Base-by-base conservation (phyloP, 1,284 basidiomycete species). In the Cutaneotrichosporon cyanovorans region DNA sequence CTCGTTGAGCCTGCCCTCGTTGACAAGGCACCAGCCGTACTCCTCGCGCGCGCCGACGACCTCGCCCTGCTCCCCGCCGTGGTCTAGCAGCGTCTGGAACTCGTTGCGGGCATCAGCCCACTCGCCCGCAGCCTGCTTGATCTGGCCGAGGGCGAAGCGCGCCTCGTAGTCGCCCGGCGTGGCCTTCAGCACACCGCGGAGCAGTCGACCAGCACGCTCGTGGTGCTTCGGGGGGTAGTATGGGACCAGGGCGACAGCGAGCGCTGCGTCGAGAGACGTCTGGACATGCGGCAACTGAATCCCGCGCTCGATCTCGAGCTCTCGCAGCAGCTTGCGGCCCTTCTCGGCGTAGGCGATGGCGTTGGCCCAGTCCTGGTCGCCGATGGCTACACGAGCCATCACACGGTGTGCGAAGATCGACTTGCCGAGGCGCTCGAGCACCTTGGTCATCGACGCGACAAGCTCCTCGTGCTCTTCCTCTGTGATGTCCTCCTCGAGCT, bases 151-250 rank as follows among this genome's bases (percentile, higher is more conserved):
- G 12, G 81, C 81, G 68, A 91, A 82, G 25, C 92, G 75, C 18
- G 80, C 81, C 12, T 78, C 68, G 3, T 81, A 72, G 59, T 91
- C 84, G 37, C 77, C 63, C 0, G 83, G 78, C 33, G 83, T 78
- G 38, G 76, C 66, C 1, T 74, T 58, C 5, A 97, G 77, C 5
- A 92, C 77, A 2, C 80, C 78, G 30, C 87, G 79, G 21, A 93
- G 75, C 6, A 93, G 76, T 12, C 78, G 73, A 23, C 83, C 73
- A 1, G 93, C 92, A 37, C 83, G 81, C 12, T 74, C 60, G 65
- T 98, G 93, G 60, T 96, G 83, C 61, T 91, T 90, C 0, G 93
- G 93, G 10, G 92, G 82, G 68, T 82, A 87, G 44, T 86, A 76
- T 57, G 95, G 84, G 1, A 91, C 85, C 15, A 95, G 76, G 4